Evolutionary conservation across 495 filamentous ascomycete genomes (phyloP).

Genomic region (Thozetella sp.): DNA sequence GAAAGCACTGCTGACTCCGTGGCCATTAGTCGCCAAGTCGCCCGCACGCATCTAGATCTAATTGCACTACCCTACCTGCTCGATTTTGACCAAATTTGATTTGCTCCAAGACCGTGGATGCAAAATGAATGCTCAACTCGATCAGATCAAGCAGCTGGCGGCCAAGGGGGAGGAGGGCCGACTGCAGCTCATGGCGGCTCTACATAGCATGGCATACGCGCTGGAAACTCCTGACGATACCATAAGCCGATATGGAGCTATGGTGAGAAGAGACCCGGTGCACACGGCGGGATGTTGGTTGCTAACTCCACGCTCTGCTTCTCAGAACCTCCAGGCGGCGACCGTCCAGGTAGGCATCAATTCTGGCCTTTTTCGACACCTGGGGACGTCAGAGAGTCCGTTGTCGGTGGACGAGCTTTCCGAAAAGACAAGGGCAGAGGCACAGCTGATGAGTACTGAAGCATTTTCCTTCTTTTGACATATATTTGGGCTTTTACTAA

Average conservation of each 20-base stretch:
- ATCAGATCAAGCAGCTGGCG: neutral
- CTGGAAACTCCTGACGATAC: conserved; percentile 7
- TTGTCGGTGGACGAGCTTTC: neutral
- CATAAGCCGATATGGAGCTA: conserved; percentile 6
- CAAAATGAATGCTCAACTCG: too few relatives aligned
- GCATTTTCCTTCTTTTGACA: too few relatives aligned
- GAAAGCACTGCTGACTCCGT: too few relatives aligned
- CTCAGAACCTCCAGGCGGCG: neutral
- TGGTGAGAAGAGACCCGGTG: too few relatives aligned
- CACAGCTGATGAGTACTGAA: conserved; percentile 7
- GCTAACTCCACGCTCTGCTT: too few relatives aligned
- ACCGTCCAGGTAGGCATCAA: conserved; percentile 15
- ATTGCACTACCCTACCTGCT: too few relatives aligned
- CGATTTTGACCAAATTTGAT: too few relatives aligned
- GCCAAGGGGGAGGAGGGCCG: neutral
- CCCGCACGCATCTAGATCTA: too few relatives aligned
- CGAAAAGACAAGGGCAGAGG: neutral
- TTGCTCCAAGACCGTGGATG: too few relatives aligned
- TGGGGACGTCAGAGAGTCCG: conserved; percentile 19
- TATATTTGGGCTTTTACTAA: too few relatives aligned
- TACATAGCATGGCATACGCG: conserved; percentile 7
- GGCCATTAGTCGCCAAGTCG: too few relatives aligned
- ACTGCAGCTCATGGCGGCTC: neutral
- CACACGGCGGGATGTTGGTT: too few relatives aligned
- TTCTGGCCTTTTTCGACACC: conserved; percentile 8